These are phyloP conservation scores for Lodderomyces pseudojiufengensis DNA, from an alignment of 1,139 yeast genomes.

Conservation along the genomic window DNA sequence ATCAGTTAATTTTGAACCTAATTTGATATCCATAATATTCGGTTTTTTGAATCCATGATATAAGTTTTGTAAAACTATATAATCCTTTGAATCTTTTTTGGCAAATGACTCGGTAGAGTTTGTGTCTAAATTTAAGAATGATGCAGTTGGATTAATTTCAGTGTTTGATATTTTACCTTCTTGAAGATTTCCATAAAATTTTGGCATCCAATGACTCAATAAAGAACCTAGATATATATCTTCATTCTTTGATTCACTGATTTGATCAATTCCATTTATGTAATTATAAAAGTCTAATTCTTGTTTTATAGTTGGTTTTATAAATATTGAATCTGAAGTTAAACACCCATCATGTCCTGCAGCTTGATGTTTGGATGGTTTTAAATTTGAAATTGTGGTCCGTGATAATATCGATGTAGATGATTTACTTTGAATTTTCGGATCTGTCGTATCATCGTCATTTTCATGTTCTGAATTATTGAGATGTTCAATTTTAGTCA, in stretches of 20 bases:
- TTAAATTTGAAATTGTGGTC: slow-evolving; percentile 5
- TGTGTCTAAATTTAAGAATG: too few species aligned
- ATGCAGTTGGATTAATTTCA: too few species aligned
- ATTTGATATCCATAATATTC: slow-evolving; percentile 74
- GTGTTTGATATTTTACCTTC: slow-evolving; percentile 33
- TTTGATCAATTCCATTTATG: slow-evolving; percentile 17
- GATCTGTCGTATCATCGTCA: too few species aligned
- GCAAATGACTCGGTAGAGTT: too few species aligned
- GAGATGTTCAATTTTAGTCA: too few species aligned
- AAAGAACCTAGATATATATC: slow-evolving; percentile 29
- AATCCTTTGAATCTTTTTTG: slow-evolving; percentile 17
- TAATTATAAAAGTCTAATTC: slow-evolving; percentile 70
- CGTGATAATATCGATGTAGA: background rate
- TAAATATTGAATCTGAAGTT: slow-evolving; percentile 52
- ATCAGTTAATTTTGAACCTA: slow-evolving; percentile 74
- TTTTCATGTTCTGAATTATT: too few species aligned
- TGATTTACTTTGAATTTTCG: too few species aligned
- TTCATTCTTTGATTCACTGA: slow-evolving; percentile 15
- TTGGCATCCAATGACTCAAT: slow-evolving; percentile 53
- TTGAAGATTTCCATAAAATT: slow-evolving; percentile 35
- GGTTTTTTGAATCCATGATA: slow-evolving; percentile 63
- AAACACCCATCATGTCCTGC: slow-evolving; percentile 91
- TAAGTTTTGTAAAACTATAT: slow-evolving; percentile 72
- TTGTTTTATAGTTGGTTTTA: slow-evolving; percentile 60
- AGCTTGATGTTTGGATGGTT: slow-evolving; percentile 47